These are phyloP conservation scores for Trichoderma lentiforme DNA, from an alignment of 2,329 filamentous ascomycete genomes.

Conservation along the genomic window DNA sequence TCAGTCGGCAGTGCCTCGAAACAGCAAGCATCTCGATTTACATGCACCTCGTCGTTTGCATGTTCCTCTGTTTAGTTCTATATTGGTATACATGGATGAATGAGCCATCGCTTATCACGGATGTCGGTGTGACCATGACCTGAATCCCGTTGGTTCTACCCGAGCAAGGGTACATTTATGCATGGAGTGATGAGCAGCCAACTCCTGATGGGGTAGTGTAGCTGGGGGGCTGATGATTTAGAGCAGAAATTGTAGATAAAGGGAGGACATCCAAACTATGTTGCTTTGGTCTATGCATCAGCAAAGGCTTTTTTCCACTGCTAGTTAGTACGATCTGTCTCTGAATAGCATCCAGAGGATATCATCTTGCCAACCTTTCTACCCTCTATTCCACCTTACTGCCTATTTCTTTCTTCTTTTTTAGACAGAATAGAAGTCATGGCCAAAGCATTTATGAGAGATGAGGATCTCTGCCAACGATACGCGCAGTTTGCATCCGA, in stretches of 20 bases:
- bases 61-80: neutral
- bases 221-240: neutral
- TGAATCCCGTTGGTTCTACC: neutral
- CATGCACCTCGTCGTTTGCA: neutral
- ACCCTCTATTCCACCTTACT: neutral
- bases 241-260: neutral
- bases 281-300: neutral
- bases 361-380: neutral
- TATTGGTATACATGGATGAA: neutral
- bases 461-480: slow-evolving; percentile 32
- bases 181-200: neutral
- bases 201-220: neutral
- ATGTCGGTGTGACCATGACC: neutral
- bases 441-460: neutral
- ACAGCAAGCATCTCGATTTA: neutral
- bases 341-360: neutral
- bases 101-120: neutral
- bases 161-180: neutral
- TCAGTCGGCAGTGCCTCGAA: neutral
- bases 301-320: neutral
- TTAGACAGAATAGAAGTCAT: neutral
- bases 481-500: slow-evolving; percentile 46
- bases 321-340: neutral
- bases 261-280: neutral
- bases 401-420: no score